A percentile compares a stretch with the other conserved stretches of the same genome.
Conservation (phyloP, 495 filamentous ascomycete species). For the Pseudotulostoma volvatum region DNA sequence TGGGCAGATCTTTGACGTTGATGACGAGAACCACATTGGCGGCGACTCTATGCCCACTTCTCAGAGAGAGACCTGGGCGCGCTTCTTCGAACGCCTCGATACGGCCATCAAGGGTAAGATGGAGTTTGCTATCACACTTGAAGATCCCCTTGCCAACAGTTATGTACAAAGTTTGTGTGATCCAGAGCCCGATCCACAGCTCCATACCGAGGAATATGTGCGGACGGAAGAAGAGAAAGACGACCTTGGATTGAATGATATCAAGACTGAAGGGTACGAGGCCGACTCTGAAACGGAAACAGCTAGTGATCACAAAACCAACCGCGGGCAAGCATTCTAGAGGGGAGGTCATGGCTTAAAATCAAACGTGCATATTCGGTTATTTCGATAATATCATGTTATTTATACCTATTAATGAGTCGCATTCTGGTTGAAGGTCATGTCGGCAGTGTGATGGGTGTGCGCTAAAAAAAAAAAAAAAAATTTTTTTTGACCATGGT, state of each 20-base stretch:
- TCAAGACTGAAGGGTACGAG: conserved; percentile 83
- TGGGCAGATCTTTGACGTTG: conserved; percentile 67
- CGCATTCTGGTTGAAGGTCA: no score
- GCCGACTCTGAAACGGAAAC: conserved; percentile 23
- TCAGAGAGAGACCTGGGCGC: conserved; percentile 53
- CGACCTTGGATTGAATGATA: conserved; percentile 73
- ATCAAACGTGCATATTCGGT: no score
- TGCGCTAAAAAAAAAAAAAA: no score
- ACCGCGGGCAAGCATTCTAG: no score
- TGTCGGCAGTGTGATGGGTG: no score
- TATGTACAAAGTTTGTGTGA: conserved; percentile 80
- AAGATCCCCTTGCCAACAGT: conserved; percentile 76
- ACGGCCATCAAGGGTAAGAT: conserved; percentile 65
- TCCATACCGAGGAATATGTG: conserved; percentile 70
- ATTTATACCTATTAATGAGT: no score
- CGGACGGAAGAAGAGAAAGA: conserved; percentile 84
- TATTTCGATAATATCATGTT: no score
- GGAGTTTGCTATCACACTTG: conserved; percentile 72
- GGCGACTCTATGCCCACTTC: conserved; percentile 56
- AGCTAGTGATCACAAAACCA: no score
- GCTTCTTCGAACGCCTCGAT: conserved; percentile 63
- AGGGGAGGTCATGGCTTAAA: no score
- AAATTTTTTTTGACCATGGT: no score
- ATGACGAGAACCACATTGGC: conserved; percentile 33
- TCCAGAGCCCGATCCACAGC: conserved; percentile 59